Evolutionary conservation across 2,329 filamentous ascomycete genomes (phyloP).

Genomic region (Calonectria pteridis): DNA sequence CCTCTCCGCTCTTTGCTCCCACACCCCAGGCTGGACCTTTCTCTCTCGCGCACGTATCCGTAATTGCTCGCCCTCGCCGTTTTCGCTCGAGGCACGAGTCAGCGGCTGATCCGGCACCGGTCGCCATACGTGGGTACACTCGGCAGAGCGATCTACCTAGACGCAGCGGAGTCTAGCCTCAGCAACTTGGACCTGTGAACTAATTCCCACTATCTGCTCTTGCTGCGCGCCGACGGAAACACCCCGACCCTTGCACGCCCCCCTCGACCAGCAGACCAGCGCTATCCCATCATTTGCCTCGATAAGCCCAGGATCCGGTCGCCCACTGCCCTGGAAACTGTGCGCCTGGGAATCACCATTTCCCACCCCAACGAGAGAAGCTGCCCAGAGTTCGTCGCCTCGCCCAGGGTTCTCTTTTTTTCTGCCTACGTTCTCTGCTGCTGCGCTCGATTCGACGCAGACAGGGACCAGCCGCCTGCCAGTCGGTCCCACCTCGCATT

Average conservation of each 20-base stretch:
- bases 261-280: conserved; percentile 36
- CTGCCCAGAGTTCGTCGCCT: conserved; percentile 19
- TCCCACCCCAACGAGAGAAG: conserved; percentile 29
- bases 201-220: conserved; percentile 37
- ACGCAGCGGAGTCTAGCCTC: conserved; percentile 30
- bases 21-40: conserved; percentile 32
- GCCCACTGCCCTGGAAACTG: conserved; percentile 40
- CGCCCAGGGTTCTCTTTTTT: conserved; percentile 8
- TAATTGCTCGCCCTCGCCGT: conserved; percentile 42
- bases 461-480: conserved; percentile 33
- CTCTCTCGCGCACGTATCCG: conserved; percentile 29
- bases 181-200: conserved; percentile 40
- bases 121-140: conserved; percentile 44
- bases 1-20: conserved; percentile 21
- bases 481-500: conserved; percentile 39
- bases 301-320: conserved; percentile 47
- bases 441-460: conserved; percentile 17
- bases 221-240: conserved; percentile 49
- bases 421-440: conserved; percentile 1
- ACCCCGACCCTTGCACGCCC: conserved; percentile 49
- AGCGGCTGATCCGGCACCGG: conserved; percentile 50
- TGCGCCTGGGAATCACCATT: conserved; percentile 34
- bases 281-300: conserved; percentile 44
- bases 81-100: conserved; percentile 47
- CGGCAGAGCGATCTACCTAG: conserved; percentile 45